Evolutionary conservation across 2,329 filamentous ascomycete genomes (phyloP), one percentile per base, ranked within the genome.

Genomic region (Trichoderma koningiopsis): DNA sequence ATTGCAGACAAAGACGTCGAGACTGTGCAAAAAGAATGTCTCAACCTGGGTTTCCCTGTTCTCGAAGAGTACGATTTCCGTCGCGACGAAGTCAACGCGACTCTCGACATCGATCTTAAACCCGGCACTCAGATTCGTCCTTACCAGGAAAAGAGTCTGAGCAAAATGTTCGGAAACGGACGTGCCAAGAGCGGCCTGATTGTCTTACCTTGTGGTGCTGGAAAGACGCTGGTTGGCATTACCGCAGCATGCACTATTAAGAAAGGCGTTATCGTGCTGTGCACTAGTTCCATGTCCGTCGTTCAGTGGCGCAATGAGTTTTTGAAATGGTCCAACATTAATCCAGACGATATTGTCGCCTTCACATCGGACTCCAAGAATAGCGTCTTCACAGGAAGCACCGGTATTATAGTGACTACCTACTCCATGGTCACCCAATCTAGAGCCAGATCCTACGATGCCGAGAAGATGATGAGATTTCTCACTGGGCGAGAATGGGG

Each of bases 121-220:
- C 94, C 95, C 0, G 90, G 91, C 68, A 95, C 94, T 0, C 92
- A 95, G 76, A 98, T 98, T 77, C 90, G 95, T 78, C 83, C 97
- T 71, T 99, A 99, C 75, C 96, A 99, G 78, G 96, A 99, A 80
- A 97, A 97, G 82, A 97, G 94, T 73, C 84, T 99, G 11, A 97
- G 93, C 83, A 99, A 99, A 80, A 99, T 99, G 96, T 99, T 99
- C 78, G 95, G 96, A 77, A 99, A 99, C 77, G 95, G 95, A 61
- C 91, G 96, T 80, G 96, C 96, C 16, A 96, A 97, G 83, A 97
- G 94, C 79, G 96, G 96, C 69, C 96, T 99, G 73, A 99, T 99
- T 70, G 96, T 99, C 68, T 81, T 99, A 74, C 96, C 96, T 22
- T 99, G 96, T 78, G 96, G 96, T 74, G 96, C 96, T 22, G 96